Base-by-base conservation (phyloP, 1,139 yeast genomes). In the Diutina scorzettiae region DNA sequence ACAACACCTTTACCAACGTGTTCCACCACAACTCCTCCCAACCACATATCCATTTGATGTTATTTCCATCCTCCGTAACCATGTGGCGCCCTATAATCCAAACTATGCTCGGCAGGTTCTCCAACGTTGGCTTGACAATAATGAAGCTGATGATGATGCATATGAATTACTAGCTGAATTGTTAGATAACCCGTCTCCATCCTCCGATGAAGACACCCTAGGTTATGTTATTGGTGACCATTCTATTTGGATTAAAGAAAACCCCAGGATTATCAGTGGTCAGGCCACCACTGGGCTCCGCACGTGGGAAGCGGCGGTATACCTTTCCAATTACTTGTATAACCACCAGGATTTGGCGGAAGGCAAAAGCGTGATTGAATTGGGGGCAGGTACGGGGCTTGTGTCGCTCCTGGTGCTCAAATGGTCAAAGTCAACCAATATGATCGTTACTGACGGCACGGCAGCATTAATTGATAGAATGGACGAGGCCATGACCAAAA, bases 221-320 rank as follows among this genome's bases (percentile, higher is more conserved):
- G 39, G 39, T n/a, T 34, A 34, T 16, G 11, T 21, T 6, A 16
- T 34, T n/a, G 28, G 39, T n/a, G 11, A 14, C n/a, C 4, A 21
- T 14, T 55, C 56, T 4, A 63, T 81, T 1, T 52, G 57, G 3
- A 71, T 81, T 3, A 61, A 62, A 44, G 93, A 83, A 52, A 67
- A 74, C 0, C 93, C 89, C 0, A 64, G 69, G 44, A 48, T 83
- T 41, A 73, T 85, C 9, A 73, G 85, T 16, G 86, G 86, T 0
- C 56, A 63, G 25, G 95, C 93, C 6, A 81, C 95, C 1, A 89
- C 97, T 0, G 97, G 97, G 0, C 62, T 78, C 45, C 64, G 96
- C 37, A 89, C 97, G 0, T 89, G 97, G 97, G 96, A 86, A 55
- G 96, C 96, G 1, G 83, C 95, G 0, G 51, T 84, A n/a, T 85